Conservation (phyloP, 2,329 filamentous ascomycete genomes). For the Penicillium thymicola region DNA sequence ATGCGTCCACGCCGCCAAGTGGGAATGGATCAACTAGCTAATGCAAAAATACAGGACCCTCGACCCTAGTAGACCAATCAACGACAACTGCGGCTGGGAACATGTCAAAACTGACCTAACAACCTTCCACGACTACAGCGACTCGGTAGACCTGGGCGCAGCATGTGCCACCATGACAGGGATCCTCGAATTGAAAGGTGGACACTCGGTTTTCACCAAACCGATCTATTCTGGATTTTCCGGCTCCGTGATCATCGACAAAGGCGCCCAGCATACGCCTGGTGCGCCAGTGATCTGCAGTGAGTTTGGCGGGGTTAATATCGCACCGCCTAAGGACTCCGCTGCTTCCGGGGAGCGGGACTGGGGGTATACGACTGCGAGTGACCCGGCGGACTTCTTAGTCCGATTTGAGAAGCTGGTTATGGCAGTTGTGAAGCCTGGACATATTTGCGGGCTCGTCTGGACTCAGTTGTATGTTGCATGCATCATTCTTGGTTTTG, state of each 20-base stretch:
- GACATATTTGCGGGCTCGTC: conserved; percentile 60
- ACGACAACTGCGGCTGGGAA: conserved; percentile 71
- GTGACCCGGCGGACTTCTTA: conserved; percentile 58
- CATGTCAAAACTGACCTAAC: conserved; percentile 63
- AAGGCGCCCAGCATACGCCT: conserved; percentile 50
- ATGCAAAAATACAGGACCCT: conserved; percentile 42
- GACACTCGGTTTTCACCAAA: conserved; percentile 54
- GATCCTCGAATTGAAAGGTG: conserved; percentile 54
- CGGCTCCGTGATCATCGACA: conserved; percentile 40
- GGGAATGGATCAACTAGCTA: background rate
- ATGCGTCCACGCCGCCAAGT: too few species aligned
- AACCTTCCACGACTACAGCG: conserved; percentile 67
- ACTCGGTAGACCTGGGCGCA: conserved; percentile 54
- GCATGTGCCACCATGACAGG: conserved; percentile 52
- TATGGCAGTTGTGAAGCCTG: conserved; percentile 55
- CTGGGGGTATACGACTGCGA: conserved; percentile 68
- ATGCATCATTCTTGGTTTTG: background rate
- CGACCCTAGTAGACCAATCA: conserved; percentile 62
- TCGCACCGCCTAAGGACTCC: conserved; percentile 48
- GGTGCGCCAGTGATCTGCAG: conserved; percentile 63
- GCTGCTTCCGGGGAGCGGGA: conserved; percentile 47
- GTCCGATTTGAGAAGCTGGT: conserved; percentile 58
- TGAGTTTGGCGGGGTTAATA: conserved; percentile 68
- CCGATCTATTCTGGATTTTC: conserved; percentile 38
- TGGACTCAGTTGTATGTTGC: conserved; percentile 59